Conservation (phyloP, 257 asterid species). For the Scutellaria baicalensis region DNA sequence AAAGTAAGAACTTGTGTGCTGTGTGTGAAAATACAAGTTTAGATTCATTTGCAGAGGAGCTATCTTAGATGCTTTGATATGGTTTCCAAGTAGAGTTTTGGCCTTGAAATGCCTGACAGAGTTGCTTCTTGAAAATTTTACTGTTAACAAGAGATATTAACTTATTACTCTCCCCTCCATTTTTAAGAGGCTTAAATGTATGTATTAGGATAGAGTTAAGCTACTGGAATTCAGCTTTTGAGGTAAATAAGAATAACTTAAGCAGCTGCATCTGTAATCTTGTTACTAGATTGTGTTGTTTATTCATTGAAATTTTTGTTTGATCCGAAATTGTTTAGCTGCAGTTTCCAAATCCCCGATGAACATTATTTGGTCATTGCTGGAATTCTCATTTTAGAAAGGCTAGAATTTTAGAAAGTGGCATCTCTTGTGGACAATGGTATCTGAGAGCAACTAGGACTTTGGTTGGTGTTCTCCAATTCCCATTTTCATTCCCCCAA, state of each 20-base stretch:
- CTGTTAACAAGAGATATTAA: neutral
- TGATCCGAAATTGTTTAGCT: neutral
- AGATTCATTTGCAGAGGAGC: neutral
- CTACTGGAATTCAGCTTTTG: neutral
- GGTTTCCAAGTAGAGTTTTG: neutral
- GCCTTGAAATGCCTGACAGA: neutral
- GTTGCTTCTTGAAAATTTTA: neutral
- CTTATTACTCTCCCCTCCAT: neutral
- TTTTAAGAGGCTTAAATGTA: neutral
- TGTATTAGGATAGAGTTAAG: neutral
- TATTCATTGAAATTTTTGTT: neutral
- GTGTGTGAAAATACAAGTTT: neutral
- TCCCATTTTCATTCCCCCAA: neutral
- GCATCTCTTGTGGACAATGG: neutral
- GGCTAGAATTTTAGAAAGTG: neutral
- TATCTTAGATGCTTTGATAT: neutral
- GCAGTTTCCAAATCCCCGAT: neutral
- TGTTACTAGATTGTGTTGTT: neutral
- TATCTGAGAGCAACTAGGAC: neutral
- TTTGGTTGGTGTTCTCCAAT: neutral
- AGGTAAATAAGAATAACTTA: neutral
- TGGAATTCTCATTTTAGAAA: neutral
- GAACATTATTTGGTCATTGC: neutral
- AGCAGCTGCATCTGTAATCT: neutral
- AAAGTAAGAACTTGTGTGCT: neutral